These are phyloP conservation scores for Vanderwaltozyma yarrowii DNA, from an alignment of 805 yeast species.

Conservation along the genomic window DNA sequence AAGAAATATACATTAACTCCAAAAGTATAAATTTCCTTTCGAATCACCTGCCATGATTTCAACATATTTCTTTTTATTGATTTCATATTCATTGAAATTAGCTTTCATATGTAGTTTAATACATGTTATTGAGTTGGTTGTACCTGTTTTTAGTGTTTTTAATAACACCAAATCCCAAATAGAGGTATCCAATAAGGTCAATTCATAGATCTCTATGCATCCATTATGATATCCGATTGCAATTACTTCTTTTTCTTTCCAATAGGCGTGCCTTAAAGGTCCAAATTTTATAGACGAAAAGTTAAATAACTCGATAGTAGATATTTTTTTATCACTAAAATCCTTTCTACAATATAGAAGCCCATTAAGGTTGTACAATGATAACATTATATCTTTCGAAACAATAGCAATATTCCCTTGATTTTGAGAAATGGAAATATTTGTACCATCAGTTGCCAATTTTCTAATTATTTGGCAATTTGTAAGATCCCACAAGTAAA, in stretches of 20 bases:
- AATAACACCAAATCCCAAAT: conserved; percentile 19
- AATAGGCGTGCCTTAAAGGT: conserved; percentile 29
- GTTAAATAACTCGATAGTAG: conserved; percentile 21
- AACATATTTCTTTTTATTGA: conserved; percentile 25
- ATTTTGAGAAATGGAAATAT: conserved; percentile 41
- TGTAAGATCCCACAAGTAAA: conserved; percentile 56
- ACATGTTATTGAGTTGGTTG: conserved; percentile 8
- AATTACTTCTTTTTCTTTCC: conserved; percentile 31
- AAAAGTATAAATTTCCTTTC: conserved; percentile 40
- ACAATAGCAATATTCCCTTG: conserved; percentile 43
- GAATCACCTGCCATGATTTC: conserved; percentile 37
- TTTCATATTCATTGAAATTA: conserved; percentile 1
- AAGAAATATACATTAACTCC: conserved; percentile 23
- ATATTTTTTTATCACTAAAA: conserved; percentile 15
- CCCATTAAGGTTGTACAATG: conserved; percentile 47
- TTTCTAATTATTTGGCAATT: conserved; percentile 40
- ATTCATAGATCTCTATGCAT: conserved; percentile 23
- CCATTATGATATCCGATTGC: conserved; percentile 31
- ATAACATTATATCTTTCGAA: conserved; percentile 5
- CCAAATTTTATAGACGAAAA: conserved; percentile 7
- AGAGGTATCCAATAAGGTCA: conserved; percentile 14
- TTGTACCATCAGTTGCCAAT: conserved; percentile 15
- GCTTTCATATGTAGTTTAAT: conserved; percentile 8
- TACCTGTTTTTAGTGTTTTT: conserved; percentile 17
- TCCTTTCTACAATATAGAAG: conserved; percentile 26